Evolutionary conservation across 176 grass and related monocot species (phyloP).

Genomic region (Dendrocalamus sinicus): DNA sequence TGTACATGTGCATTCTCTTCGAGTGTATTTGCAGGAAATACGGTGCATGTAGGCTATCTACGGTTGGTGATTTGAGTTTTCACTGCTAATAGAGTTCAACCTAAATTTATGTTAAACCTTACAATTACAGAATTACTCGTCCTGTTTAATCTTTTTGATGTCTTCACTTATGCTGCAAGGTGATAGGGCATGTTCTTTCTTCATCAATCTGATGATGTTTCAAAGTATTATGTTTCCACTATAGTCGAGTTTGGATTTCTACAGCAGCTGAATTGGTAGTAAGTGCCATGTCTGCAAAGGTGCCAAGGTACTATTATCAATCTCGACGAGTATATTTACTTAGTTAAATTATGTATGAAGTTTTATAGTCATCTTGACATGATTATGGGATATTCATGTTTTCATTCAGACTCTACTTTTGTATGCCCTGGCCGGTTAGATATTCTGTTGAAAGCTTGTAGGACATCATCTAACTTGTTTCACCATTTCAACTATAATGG

Average conservation of each 20-base stretch:
- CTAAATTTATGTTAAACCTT: not conserved
- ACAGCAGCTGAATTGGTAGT: conserved; percentile 9
- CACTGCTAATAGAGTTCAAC: not conserved
- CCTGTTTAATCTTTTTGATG: not conserved
- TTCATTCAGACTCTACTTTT: not conserved
- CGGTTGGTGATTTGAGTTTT: not conserved
- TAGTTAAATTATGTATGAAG: not conserved
- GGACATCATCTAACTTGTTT: conserved; percentile 8
- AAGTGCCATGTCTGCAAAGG: conserved; percentile 48
- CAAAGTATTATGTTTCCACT: not conserved
- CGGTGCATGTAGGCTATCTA: not conserved
- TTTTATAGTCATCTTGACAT: not conserved
- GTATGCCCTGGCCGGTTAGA: not conserved
- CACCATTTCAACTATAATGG: not conserved
- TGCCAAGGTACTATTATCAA: conserved; percentile 40
- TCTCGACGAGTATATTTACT: not conserved
- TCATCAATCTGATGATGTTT: not conserved
- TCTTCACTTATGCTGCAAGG: not conserved
- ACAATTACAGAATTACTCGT: not conserved
- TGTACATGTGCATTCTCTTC: not conserved
- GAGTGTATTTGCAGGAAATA: not conserved
- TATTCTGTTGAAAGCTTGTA: not conserved
- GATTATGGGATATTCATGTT: conserved; percentile 18
- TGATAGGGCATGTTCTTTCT: not conserved
- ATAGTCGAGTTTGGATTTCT: not conserved